A percentile compares a stretch with the other conserved stretches of the same genome.
phyloP scores from a whole-genome alignment of 257 asterid genomes.

The Solanum infundibuliforme region DNA sequence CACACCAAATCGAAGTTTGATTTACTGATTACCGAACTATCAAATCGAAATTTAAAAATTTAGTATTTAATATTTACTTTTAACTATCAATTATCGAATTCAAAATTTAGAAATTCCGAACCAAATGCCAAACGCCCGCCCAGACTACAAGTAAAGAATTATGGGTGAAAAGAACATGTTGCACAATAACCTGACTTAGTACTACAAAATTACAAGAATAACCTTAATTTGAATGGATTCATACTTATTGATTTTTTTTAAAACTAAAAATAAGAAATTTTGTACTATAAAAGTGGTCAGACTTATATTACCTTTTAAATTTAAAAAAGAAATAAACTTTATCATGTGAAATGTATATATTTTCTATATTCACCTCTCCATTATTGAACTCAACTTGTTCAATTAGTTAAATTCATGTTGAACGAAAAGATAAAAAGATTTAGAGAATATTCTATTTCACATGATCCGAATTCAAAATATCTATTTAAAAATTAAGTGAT shows the following conservation, averaged over 20 bases:
- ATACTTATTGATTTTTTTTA: background rate
- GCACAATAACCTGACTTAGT: background rate
- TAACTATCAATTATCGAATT: no score
- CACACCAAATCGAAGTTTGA: background rate
- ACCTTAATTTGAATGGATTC: background rate
- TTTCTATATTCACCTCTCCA: background rate
- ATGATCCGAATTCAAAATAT: background rate
- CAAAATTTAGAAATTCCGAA: no score
- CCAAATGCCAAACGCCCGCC: no score
- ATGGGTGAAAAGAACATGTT: background rate
- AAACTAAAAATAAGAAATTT: background rate
- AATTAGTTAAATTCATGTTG: background rate
- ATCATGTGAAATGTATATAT: background rate
- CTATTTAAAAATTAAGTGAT: no score
- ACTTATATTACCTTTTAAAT: background rate
- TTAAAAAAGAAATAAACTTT: background rate
- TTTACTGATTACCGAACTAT: no score
- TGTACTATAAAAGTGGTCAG: background rate
- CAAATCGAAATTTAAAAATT: background rate
- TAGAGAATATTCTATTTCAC: background rate
- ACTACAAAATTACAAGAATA: no score
- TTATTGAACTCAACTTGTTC: background rate
- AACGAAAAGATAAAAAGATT: background rate
- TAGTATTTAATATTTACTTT: background rate
- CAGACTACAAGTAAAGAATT: background rate